Conservation (phyloP, 306 rosid species). For the Citrullus colocynthis region DNA sequence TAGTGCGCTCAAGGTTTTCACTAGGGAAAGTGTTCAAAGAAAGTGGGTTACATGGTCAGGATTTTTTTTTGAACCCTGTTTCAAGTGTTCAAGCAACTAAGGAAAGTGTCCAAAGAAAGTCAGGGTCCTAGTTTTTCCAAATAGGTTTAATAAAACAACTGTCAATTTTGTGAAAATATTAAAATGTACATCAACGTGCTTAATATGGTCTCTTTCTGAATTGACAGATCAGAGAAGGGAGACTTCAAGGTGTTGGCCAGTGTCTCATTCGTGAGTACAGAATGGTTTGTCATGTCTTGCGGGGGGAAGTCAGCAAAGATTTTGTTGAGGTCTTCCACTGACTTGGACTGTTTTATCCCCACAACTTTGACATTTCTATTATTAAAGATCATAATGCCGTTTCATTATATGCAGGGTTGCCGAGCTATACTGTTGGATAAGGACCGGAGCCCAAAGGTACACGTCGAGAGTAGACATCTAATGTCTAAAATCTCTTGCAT, state of each 20-base stretch:
- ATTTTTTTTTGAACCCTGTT: too few relatives aligned
- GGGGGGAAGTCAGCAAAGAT: conserved; percentile 77
- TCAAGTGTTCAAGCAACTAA: too few relatives aligned
- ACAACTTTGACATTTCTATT: conserved; percentile 7
- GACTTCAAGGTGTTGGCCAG: conserved; percentile 68
- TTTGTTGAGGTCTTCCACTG: conserved; percentile 54
- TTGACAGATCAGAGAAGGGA: conserved; percentile 59
- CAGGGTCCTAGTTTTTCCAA: neutral
- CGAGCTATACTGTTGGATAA: conserved; percentile 86
- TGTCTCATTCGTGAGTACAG: conserved; percentile 77
- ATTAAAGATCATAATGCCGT: neutral
- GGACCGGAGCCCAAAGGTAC: conserved; percentile 87
- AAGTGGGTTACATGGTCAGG: too few relatives aligned
- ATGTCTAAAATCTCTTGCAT: neutral
- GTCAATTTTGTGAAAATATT: neutral
- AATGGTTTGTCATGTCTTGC: conserved; percentile 59
- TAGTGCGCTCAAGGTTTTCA: neutral
- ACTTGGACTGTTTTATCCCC: neutral
- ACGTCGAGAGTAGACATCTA: neutral
- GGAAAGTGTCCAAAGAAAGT: neutral
- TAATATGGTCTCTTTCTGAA: neutral
- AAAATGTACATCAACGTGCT: neutral
- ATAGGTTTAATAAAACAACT: neutral
- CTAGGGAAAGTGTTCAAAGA: neutral
- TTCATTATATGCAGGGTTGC: conserved; percentile 58